Conservation (phyloP, 2,329 filamentous ascomycete genomes). For the Colletotrichum spaethianum region DNA sequence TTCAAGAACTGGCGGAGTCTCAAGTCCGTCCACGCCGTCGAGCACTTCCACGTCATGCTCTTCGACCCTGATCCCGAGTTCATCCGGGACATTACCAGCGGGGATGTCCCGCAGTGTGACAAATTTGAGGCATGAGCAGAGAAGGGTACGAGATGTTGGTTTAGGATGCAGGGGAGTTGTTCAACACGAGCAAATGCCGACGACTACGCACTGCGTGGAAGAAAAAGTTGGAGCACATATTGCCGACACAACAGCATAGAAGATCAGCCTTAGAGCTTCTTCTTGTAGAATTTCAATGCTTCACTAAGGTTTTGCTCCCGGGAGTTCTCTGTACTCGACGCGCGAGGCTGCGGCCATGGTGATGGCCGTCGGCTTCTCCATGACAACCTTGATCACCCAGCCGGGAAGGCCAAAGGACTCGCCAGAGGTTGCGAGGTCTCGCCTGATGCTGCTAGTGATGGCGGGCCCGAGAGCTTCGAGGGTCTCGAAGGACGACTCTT, state of each 20-base stretch:
- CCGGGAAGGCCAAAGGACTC: conserved; percentile 42
- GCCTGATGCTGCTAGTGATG: conserved; percentile 62
- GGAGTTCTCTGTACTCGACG: conserved; percentile 64
- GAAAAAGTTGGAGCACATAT: background rate
- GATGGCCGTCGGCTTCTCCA: conserved; percentile 83
- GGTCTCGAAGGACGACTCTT: conserved; percentile 72
- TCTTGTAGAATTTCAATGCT: background rate
- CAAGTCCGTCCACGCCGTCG: conserved; percentile 88
- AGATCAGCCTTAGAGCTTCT: background rate
- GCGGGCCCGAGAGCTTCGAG: conserved; percentile 72
- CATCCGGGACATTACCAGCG: conserved; percentile 78
- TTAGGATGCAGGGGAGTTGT: background rate
- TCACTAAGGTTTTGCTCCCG: background rate
- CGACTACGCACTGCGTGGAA: background rate
- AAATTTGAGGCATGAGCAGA: conserved; percentile 48
- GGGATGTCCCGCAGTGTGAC: conserved; percentile 77
- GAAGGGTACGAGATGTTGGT: no score
- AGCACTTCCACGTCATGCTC: conserved; percentile 97
- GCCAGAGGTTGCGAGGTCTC: conserved; percentile 52
- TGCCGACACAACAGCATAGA: background rate
- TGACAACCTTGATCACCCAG: conserved; percentile 70
- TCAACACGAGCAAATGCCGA: background rate
- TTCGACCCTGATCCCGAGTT: conserved; percentile 81
- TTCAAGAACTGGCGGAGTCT: conserved; percentile 91
- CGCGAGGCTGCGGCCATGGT: conserved; percentile 79